Evolutionary conservation across 441 rosid species (phyloP).

Genomic region (Mallotus repandus): DNA sequence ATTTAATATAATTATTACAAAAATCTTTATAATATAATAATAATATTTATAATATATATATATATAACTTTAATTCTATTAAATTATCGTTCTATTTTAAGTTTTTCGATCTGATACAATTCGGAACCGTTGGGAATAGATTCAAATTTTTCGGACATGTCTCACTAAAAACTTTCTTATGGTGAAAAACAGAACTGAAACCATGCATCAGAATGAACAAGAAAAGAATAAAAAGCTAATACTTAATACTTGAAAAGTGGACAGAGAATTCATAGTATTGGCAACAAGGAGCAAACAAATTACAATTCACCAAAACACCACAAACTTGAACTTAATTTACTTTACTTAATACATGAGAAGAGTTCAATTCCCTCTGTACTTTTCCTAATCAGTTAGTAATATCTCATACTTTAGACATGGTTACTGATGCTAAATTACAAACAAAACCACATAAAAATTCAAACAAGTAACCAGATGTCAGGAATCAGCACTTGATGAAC

Average conservation of each 20-base stretch:
- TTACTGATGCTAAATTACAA: constrained; percentile 27
- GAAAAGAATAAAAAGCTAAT: not conserved
- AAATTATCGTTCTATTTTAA: no score
- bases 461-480: constrained; percentile 6
- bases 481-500: constrained; percentile 24
- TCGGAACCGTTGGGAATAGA: no score
- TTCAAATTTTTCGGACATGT: no score
- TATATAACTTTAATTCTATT: no score
- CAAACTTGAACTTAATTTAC: constrained; percentile 23
- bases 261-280: not conserved
- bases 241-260: not conserved
- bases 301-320: constrained; percentile 18
- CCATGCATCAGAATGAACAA: not conserved
- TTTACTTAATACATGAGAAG: not conserved
- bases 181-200: not conserved
- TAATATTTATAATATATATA: no score
- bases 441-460: constrained; percentile 6
- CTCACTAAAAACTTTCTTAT: no score
- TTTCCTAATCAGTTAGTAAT: constrained; percentile 22
- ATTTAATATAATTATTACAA: no score
- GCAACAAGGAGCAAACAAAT: constrained; percentile 10
- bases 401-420: constrained; percentile 14
- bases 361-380: constrained; percentile 42
- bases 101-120: no score
- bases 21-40: no score